Evolutionary conservation across 2,329 filamentous ascomycete species (phyloP), one percentile per base, ranked within the genome.

Genomic region (Fusarium sambucinum): DNA sequence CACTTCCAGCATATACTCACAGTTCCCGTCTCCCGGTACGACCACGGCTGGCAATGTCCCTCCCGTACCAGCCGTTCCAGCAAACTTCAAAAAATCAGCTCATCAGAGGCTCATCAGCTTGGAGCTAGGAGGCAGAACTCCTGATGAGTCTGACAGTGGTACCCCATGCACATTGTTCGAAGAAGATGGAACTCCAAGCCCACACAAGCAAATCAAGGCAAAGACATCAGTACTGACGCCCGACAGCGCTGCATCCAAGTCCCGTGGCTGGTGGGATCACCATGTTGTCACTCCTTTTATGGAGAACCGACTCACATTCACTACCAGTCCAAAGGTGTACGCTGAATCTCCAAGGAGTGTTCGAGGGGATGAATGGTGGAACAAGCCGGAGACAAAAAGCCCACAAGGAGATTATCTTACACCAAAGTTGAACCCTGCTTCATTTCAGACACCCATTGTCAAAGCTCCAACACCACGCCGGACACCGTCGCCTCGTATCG

Each of bases 181-280:
- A 73, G 90, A 92, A 73, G 90, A 92, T 65, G 86, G 86, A 21
- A 82, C 79, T 75, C 29, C 77, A 73, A 74, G 78, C 73, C 48
- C 80, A 74, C 59, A 80, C 30, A 79, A 80, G 59, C 80, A 80
- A 8, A 69, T 76, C 38, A 81, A 78, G 56, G 74, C 77, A 16
- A 82, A 80, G 52, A 77, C 75, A 10, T 73, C 77, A 11, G 74
- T 76, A 46, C 48, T 80, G 68, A 78, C 80, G 41, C 77, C 83
- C 44, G 77, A 83, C 47, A 87, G 85, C 40, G 87, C 86, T 29
- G 84, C 82, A 41, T 85, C 86, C 13, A 84, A 84, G 56, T 90
- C 89, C 27, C 84, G 85, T 62, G 91, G 91, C 21, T 94, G 91
- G 91, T 94, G 91, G 91, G 92, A 92, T 72, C 85, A 92, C 72